These are phyloP conservation scores for Heritiera littoralis DNA, from an alignment of 345 rosid genomes.

Conservation along the genomic window DNA sequence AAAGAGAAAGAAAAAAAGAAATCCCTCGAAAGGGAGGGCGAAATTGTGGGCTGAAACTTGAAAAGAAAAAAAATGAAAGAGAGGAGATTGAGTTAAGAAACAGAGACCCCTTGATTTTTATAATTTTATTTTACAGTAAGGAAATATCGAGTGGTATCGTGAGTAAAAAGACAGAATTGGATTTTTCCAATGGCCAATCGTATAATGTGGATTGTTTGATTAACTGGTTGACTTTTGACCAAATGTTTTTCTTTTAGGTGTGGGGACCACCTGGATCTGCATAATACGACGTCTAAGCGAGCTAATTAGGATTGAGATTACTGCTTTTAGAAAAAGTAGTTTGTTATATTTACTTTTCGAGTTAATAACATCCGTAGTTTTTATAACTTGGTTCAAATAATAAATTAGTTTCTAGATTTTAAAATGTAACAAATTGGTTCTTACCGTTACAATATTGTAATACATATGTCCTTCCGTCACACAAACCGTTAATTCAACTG, in stretches of 20 bases:
- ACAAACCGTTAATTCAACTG: too few species aligned
- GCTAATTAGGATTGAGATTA: too few species aligned
- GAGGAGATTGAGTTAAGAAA: background rate
- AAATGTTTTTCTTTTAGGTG: background rate
- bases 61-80: background rate
- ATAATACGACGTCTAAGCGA: background rate
- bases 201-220: background rate
- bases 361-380: too few species aligned
- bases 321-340: too few species aligned
- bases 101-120: background rate
- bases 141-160: background rate
- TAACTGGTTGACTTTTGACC: background rate
- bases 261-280: background rate
- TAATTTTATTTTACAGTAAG: background rate
- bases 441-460: too few species aligned
- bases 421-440: too few species aligned
- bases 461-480: too few species aligned
- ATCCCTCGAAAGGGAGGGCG: slow-evolving; percentile 39
- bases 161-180: background rate
- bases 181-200: background rate
- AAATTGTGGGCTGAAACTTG: background rate
- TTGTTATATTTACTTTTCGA: too few species aligned
- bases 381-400: too few species aligned
- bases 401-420: too few species aligned
- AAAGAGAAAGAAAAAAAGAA: background rate